These are phyloP conservation scores for Podospora anserina DNA, from an alignment of 495 filamentous ascomycete species.

Conservation along the genomic window DNA sequence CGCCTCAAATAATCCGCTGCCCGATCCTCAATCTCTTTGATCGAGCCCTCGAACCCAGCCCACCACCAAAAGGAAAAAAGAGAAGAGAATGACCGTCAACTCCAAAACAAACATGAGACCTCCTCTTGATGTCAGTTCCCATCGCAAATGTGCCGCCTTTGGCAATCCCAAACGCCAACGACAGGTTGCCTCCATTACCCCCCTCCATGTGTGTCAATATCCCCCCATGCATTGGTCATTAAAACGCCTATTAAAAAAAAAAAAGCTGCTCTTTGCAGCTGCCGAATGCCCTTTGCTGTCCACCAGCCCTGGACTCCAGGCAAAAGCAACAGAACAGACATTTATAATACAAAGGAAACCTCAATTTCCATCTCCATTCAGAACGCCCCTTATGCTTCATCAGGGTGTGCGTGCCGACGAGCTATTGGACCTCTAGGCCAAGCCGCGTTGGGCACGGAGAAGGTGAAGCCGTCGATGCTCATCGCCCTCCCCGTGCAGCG, in stretches of 20 bases:
- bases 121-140: neutral
- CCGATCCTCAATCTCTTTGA: neutral
- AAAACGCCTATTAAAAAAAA: neutral
- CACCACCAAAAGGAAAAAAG: neutral
- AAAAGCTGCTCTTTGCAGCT: neutral
- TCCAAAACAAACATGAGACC: neutral
- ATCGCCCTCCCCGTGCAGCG: conserved; percentile 20
- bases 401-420: neutral
- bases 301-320: neutral
- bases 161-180: neutral
- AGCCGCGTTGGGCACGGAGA: conserved; percentile 29
- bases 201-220: neutral
- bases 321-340: neutral
- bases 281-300: neutral
- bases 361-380: neutral
- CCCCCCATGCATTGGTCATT: neutral
- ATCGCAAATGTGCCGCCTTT: neutral
- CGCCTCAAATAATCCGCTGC: neutral
- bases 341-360: neutral
- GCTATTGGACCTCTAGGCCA: conserved; percentile 20
- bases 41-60: neutral
- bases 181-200: neutral
- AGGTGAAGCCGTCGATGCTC: conserved; percentile 28
- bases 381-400: neutral
- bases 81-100: neutral